phyloP scores from a whole-genome alignment of 805 yeast species.

The Komagataella pastoris region DNA sequence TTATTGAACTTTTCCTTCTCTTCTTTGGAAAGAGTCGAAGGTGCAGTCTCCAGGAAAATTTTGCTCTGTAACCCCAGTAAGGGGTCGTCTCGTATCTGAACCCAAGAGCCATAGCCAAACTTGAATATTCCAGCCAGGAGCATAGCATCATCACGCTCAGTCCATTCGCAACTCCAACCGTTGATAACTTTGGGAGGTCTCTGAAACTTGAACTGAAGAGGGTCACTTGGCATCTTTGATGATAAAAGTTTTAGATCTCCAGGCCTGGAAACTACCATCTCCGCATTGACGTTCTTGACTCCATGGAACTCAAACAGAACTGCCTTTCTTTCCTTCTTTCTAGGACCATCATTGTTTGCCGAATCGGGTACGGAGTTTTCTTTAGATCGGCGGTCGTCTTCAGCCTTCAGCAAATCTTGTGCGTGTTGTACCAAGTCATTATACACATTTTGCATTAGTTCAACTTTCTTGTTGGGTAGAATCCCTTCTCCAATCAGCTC shows the following conservation, averaged over 20 bases:
- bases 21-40: slow-evolving; percentile 18
- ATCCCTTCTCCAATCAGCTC: slow-evolving; percentile 84
- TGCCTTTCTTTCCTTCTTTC: slow-evolving; percentile 80
- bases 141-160: slow-evolving; percentile 70
- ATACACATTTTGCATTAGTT: slow-evolving; percentile 60
- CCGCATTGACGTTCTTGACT: slow-evolving; percentile 86
- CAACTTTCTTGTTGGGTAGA: slow-evolving; percentile 73
- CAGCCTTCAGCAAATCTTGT: slow-evolving; percentile 44
- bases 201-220: slow-evolving; percentile 45
- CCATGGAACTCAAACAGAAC: slow-evolving; percentile 79
- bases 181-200: slow-evolving; percentile 65
- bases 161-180: slow-evolving; percentile 91
- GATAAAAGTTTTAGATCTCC: slow-evolving; percentile 64
- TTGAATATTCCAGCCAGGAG: slow-evolving; percentile 76
- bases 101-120: slow-evolving; percentile 96
- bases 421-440: slow-evolving; percentile 58
- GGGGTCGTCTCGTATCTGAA: slow-evolving; percentile 91
- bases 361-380: slow-evolving; percentile 49
- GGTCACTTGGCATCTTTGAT: slow-evolving; percentile 35
- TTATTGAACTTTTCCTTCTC: slow-evolving; percentile 28
- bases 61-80: slow-evolving; percentile 75
- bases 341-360: slow-evolving; percentile 23
- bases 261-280: slow-evolving; percentile 70
- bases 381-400: slow-evolving; percentile 47
- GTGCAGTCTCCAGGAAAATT: slow-evolving; percentile 43